These are phyloP conservation scores for Phaffomyces antillensis DNA, from an alignment of 805 yeast genomes.

Conservation along the genomic window DNA sequence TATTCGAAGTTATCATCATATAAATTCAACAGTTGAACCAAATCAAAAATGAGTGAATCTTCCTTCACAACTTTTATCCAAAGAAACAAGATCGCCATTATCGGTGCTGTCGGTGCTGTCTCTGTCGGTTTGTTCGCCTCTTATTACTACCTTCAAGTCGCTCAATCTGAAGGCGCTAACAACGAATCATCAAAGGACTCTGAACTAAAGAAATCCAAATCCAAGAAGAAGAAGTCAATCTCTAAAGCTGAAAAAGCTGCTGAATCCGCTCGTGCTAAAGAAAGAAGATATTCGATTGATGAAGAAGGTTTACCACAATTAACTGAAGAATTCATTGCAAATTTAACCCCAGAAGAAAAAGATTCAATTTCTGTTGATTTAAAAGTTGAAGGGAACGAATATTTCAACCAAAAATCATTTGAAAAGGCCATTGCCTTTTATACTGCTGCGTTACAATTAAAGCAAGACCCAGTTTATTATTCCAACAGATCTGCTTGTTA, in stretches of 20 bases:
- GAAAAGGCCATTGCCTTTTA: slow-evolving; percentile 76
- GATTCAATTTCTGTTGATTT: slow-evolving; percentile 63
- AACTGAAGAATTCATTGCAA: slow-evolving; percentile 36
- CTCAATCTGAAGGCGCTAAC: slow-evolving; percentile 18
- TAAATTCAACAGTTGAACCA: too few relatives aligned
- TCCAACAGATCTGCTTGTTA: slow-evolving; percentile 97
- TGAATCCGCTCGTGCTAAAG: slow-evolving; percentile 10
- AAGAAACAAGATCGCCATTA: slow-evolving; percentile 52
- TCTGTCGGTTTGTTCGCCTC: slow-evolving; percentile 57
- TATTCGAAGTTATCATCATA: too few relatives aligned
- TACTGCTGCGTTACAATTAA: slow-evolving; percentile 66
- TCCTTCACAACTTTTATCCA: slow-evolving; percentile 12
- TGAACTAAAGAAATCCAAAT: slow-evolving; percentile 18
- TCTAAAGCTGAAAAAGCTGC: slow-evolving; percentile 18
- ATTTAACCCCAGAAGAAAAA: slow-evolving; percentile 44
- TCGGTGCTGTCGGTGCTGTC: slow-evolving; percentile 56
- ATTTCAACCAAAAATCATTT: slow-evolving; percentile 63
- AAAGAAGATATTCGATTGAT: slow-evolving; percentile 42
- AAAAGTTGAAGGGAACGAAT: slow-evolving; percentile 85
- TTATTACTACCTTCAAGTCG: slow-evolving; percentile 39
- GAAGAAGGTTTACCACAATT: slow-evolving; percentile 53
- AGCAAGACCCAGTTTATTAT: slow-evolving; percentile 81
- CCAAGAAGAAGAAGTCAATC: slow-evolving; percentile 37
- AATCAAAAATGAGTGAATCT: slow-evolving; percentile 5
- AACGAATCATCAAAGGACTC: slow-evolving; percentile 4